Evolutionary conservation across 257 asterid species (phyloP).

Genomic region (Forsythia suspensa): DNA sequence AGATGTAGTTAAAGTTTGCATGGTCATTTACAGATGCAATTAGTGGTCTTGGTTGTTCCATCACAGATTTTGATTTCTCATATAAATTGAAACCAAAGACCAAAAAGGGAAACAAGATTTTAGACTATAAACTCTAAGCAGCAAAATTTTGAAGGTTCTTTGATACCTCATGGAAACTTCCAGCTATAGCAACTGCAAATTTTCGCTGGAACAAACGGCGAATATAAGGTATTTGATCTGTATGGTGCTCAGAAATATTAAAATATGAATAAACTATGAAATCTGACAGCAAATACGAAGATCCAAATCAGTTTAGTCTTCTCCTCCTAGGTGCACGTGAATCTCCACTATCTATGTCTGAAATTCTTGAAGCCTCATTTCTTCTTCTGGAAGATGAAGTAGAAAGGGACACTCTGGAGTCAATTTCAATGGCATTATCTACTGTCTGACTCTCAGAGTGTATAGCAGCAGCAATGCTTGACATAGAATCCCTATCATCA

Average conservation of each 20-base stretch:
- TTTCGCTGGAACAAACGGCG: background rate
- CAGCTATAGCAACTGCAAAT: background rate
- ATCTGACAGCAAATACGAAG: background rate
- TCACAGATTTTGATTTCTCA: background rate
- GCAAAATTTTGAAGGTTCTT: conserved; percentile 36
- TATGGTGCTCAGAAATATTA: background rate
- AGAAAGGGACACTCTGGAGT: conserved; percentile 77
- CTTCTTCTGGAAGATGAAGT: conserved; percentile 89
- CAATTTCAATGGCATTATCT: conserved; percentile 84
- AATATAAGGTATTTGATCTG: background rate
- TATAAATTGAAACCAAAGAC: background rate
- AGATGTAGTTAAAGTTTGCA: background rate
- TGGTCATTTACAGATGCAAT: conserved; percentile 7
- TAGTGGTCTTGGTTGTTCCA: background rate
- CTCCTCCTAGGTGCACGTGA: conserved; percentile 92
- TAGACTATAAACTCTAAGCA: background rate
- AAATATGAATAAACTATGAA: background rate
- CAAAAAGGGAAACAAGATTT: background rate
- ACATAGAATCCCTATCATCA: conserved; percentile 86
- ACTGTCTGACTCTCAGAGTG: conserved; percentile 93
- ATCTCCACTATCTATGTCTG: conserved; percentile 91
- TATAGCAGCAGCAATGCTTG: conserved; percentile 96
- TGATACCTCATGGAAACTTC: conserved; percentile 4
- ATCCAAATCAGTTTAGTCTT: conserved; percentile 52
- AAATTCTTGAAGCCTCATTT: conserved; percentile 64